Percentiles rank a stretch among this genome's conserved stretches.
Conservation (phyloP, 176 grass and related monocot species). For the Aegilops bicornis region DNA sequence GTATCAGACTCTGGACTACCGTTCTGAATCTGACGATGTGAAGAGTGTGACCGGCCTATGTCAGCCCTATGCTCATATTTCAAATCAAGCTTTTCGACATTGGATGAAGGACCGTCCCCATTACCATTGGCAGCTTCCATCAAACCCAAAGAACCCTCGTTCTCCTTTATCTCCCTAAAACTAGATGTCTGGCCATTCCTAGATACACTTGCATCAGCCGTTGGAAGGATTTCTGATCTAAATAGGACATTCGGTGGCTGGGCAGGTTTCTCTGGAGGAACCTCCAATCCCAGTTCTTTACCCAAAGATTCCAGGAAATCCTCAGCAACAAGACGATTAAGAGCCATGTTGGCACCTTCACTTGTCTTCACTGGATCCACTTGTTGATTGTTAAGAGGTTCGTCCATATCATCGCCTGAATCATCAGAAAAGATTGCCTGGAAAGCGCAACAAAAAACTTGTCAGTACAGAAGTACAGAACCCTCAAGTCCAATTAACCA, state of each 20-base stretch:
- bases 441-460: slow-evolving; percentile 11
- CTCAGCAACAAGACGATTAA: slow-evolving; percentile 88
- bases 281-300: slow-evolving; percentile 89
- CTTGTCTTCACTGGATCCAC: slow-evolving; percentile 67
- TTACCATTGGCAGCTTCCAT: slow-evolving; percentile 25
- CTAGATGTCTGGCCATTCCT: slow-evolving; percentile 9
- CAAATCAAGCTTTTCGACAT: slow-evolving; percentile 14
- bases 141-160: not conserved
- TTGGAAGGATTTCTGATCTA: slow-evolving; percentile 33
- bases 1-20: slow-evolving; percentile 42
- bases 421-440: slow-evolving; percentile 99
- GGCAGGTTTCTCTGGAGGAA: slow-evolving; percentile 63
- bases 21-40: slow-evolving; percentile 21
- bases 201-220: slow-evolving; percentile 27
- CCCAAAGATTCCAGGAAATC: slow-evolving; percentile 98
- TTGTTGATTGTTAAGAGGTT: slow-evolving; percentile 36
- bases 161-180: slow-evolving; percentile 37
- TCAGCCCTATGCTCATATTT: slow-evolving; percentile 20
- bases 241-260: slow-evolving; percentile 30
- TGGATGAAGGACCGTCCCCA: slow-evolving; percentile 23
- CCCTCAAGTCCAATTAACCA: slow-evolving; percentile 9
- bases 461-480: slow-evolving; percentile 23
- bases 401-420: slow-evolving; percentile 69
- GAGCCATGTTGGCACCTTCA: slow-evolving; percentile 87
- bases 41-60: slow-evolving; percentile 20